These are phyloP conservation scores for Nidularia pulvinata DNA, from an alignment of 768 basidiomycete genomes.

Conservation along the genomic window DNA sequence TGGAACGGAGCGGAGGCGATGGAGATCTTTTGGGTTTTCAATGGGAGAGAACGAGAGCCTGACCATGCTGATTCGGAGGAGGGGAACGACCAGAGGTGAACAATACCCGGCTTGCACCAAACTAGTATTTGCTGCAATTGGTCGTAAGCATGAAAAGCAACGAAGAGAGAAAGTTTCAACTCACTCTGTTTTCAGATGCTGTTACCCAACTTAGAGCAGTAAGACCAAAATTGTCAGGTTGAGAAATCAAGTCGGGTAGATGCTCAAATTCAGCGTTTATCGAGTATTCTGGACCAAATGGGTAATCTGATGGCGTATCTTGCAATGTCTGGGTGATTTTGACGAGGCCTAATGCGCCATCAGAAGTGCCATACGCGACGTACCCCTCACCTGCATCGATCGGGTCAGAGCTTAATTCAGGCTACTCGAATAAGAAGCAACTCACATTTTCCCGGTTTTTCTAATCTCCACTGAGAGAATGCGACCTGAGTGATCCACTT, in stretches of 20 bases:
- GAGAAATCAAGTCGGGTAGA: constrained; percentile 16
- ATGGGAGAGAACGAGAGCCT: constrained; percentile 39
- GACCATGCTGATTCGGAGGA: constrained; percentile 36
- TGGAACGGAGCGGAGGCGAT: constrained; percentile 59
- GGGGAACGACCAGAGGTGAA: constrained; percentile 55
- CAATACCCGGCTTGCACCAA: constrained; percentile 55
- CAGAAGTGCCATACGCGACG: constrained; percentile 57
- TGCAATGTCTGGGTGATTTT: constrained; percentile 48
- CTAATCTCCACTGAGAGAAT: constrained; percentile 54
- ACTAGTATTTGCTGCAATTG: constrained; percentile 53
- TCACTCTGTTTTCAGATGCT: constrained; percentile 32
- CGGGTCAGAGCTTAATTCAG: background rate
- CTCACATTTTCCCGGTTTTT: constrained; percentile 41
- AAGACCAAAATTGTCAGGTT: constrained; percentile 39
- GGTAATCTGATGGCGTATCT: constrained; percentile 12
- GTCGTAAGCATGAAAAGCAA: background rate
- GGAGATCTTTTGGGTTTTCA: constrained; percentile 50
- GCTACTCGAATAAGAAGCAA: constrained; percentile 12
- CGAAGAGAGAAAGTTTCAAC: constrained; percentile 11
- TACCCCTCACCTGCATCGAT: constrained; percentile 46
- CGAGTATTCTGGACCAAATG: constrained; percentile 30
- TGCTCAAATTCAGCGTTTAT: constrained; percentile 28
- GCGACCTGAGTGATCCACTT: constrained; percentile 67
- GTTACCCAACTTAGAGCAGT: constrained; percentile 62
- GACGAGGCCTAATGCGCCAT: constrained; percentile 59